Conservation (phyloP, 2,329 filamentous ascomycete genomes). For the Phialocephala sp. region DNA sequence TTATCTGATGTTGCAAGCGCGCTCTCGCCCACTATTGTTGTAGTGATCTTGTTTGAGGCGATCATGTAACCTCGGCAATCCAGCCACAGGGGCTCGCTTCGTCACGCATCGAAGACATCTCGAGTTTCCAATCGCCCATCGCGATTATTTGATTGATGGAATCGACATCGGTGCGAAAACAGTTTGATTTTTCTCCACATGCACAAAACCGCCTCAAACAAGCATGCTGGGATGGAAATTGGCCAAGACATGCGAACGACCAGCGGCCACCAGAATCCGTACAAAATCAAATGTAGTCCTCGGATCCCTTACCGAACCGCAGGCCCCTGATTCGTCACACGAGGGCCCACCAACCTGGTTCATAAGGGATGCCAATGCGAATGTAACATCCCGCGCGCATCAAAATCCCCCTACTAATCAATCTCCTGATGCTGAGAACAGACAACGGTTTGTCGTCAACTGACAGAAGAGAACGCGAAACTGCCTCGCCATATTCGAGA, state of each 20-base stretch:
- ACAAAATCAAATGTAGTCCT: neutral
- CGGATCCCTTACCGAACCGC: slow-evolving; percentile 3
- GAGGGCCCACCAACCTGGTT: slow-evolving; percentile 1
- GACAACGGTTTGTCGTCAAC: neutral
- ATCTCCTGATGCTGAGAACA: neutral
- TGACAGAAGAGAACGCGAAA: neutral
- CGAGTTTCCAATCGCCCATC: slow-evolving; percentile 10
- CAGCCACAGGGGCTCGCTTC: slow-evolving; percentile 20
- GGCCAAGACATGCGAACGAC: neutral
- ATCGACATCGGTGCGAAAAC: slow-evolving; percentile 11
- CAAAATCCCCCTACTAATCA: neutral
- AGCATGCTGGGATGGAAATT: neutral
- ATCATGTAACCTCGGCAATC: slow-evolving; percentile 20
- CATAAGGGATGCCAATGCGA: neutral
- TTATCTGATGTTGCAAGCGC: slow-evolving; percentile 15
- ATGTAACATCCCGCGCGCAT: neutral
- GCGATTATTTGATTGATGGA: slow-evolving; percentile 25
- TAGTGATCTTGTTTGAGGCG: slow-evolving; percentile 20
- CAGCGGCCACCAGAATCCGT: neutral
- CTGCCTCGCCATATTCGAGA: neutral
- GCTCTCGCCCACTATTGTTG: slow-evolving; percentile 16
- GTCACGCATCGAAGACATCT: slow-evolving; percentile 13
- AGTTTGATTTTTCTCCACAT: slow-evolving; percentile 5
- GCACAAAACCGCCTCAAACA: neutral
- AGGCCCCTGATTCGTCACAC: neutral